Evolutionary conservation across 192 early-diverging fungal genomes (phyloP), one percentile per base, ranked within the genome.

Genomic region (Dispira simplex): DNA sequence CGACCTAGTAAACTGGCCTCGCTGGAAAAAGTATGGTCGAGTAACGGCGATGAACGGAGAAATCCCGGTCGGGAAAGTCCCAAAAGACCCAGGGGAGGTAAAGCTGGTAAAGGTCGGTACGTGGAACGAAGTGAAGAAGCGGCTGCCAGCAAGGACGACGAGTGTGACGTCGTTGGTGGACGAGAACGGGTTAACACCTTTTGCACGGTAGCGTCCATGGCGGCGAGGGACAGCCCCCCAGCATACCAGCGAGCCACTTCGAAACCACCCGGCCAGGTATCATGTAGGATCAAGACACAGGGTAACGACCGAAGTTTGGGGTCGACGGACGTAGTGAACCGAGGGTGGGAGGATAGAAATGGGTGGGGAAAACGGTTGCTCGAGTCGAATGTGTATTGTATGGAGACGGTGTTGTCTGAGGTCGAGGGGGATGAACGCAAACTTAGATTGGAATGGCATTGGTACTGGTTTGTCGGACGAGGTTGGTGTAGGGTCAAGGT

Each of bases 241-340:
- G 75, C 75, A 55, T 73, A 65, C 75, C 75, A 77, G 43, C 75
- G 70, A n/a, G 75, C 70, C 23, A 77, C 73, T 51, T 77, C 75
- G 63, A 77, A 77, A 0, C 75, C 75, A 45, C 75, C 75, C 10
- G 75, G 75, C 60, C 69, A 64, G 58, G 58, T 66, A 13, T 70
- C 70, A 14, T 77, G 75, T 23, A 77, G 58, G 56, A 77, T 69
- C 32, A 77, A 63, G 16, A 77, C 63, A 32, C 72, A 74, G n/a
- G 75, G 75, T 28, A 77, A 68, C 26, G 70, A 68, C 13, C 75
- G 43, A 21, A 77, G 64, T 45, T 72, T 71, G n/a, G 75, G 75
- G 48, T 77, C 72, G 20, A 77, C 73, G 23, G 72, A 67, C n/a
- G 72, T 71, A 68, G 70, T 66, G 54, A 77, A 77, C 46, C 73